Percentiles rank a stretch among this genome's conserved stretches.
These are phyloP conservation scores for Rhypophila decipiens DNA, from an alignment of 495 filamentous ascomycete species.

Conservation along the genomic window DNA sequence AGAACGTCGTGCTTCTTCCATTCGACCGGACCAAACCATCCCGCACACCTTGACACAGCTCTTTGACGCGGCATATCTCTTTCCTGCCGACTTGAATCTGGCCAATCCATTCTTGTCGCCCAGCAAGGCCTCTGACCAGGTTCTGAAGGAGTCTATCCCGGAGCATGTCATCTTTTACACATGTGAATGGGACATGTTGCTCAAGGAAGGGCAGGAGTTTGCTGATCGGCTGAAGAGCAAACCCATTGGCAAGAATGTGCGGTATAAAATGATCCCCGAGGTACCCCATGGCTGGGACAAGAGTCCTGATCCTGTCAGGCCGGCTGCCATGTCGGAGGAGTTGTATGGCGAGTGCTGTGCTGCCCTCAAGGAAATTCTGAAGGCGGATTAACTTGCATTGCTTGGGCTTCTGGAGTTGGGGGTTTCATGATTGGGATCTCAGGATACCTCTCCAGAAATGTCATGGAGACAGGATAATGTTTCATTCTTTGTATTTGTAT, in stretches of 20 bases:
- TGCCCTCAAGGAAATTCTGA: constrained; percentile 25
- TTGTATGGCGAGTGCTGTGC: constrained; percentile 35
- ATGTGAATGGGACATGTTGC: constrained; percentile 89
- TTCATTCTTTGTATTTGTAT: no score
- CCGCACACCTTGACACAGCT: constrained; percentile 69
- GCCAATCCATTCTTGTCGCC: constrained; percentile 35
- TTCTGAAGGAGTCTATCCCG: constrained; percentile 38
- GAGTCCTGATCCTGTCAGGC: constrained; percentile 67
- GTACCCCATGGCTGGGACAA: constrained; percentile 86
- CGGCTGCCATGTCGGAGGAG: constrained; percentile 31
- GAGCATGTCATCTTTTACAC: constrained; percentile 57
- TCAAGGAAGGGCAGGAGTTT: constrained; percentile 68
- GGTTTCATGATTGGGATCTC: no score
- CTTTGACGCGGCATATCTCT: constrained; percentile 81
- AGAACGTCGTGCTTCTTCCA: constrained; percentile 56
- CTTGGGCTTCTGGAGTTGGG: not conserved
- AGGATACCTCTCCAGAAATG: no score
- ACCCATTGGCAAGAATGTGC: constrained; percentile 59
- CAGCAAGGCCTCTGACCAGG: constrained; percentile 29
- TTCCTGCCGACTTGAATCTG: constrained; percentile 35
- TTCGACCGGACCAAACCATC: constrained; percentile 65
- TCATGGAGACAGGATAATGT: no score
- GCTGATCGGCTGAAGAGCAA: constrained; percentile 49
- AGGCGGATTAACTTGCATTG: constrained; percentile 4
- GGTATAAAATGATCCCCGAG: constrained; percentile 63